A percentile compares a stretch with the other conserved stretches of the same genome.
These are phyloP conservation scores for Tetraselmis striata DNA, from an alignment of 139 green algal genomes.

Conservation along the genomic window DNA sequence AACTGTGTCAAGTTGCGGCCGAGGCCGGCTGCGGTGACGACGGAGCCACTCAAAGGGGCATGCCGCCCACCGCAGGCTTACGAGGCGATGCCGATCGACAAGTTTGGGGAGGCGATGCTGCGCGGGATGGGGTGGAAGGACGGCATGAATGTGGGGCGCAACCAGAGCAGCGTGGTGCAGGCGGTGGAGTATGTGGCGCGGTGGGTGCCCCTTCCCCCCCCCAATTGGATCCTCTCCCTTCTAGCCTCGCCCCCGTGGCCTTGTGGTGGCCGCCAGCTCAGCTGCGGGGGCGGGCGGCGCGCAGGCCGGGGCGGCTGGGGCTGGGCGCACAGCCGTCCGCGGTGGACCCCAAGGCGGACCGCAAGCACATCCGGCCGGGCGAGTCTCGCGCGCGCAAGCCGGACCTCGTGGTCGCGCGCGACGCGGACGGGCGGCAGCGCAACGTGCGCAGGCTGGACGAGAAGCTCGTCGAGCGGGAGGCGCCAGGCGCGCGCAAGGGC, in stretches of 20 bases:
- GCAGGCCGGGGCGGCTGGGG: conserved; percentile 47
- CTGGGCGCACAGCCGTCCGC: conserved; percentile 54
- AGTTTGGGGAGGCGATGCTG: conserved; percentile 77
- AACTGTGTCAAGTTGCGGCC: too few relatives aligned
- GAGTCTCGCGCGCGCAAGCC: conserved; percentile 15
- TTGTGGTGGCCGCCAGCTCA: neutral
- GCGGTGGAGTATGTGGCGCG: conserved; percentile 61
- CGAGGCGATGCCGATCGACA: conserved; percentile 66
- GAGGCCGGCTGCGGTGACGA: too few relatives aligned
- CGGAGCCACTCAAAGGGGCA: too few relatives aligned
- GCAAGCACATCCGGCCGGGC: conserved; percentile 37
- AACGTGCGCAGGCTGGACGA: conserved; percentile 56
- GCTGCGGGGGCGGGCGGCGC: neutral
- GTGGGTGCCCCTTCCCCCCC: too few relatives aligned
- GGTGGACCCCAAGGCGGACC: conserved; percentile 1
- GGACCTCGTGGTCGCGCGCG: conserved; percentile 48
- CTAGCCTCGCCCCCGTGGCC: neutral
- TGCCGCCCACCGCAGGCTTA: conserved; percentile 64
- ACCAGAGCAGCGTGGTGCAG: conserved; percentile 43
- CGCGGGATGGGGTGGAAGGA: conserved; percentile 75
- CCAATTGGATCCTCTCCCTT: too few relatives aligned
- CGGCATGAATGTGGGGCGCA: conserved; percentile 60
- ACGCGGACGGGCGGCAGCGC: conserved; percentile 42
- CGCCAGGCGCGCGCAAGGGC: conserved; percentile 15
- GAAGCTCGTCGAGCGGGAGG: conserved; percentile 43